Base-by-base conservation (phyloP, 768 basidiomycete genomes). In the Psilocybe tampanensis region DNA sequence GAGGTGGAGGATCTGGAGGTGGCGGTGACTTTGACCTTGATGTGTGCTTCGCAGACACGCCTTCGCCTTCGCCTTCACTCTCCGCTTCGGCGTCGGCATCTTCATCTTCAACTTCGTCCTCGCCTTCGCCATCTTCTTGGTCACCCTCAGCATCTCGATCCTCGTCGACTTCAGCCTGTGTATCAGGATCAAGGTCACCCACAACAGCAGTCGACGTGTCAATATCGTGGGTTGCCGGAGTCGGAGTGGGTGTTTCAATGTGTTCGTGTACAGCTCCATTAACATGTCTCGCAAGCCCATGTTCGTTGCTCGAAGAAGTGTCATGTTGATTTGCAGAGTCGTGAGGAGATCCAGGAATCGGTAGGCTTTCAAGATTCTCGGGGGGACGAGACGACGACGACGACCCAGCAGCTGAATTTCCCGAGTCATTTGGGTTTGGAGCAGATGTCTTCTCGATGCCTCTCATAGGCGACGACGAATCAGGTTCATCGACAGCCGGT, bases 41-140 rank as follows among this genome's bases (percentile, higher is more conserved):
- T 8, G 55, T 55, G 11, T 44, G 57, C 33, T 50, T 49, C 9
- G 32, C 5, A 33, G 44, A 39, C 4, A 23, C 36, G 26, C 32
- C 50, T 17, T 26, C 45, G 12, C 23, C 8, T 24, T 63, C 60
- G 54, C 61, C 8, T 65, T 58, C 13, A 55, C n/a, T n/a, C 26
- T 63, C 60, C 12, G 53, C 61, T 8, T 65, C 59, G 11, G 56
- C n/a, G n/a, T n/a, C n/a, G n/a, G n/a, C n/a, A n/a, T n/a, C n/a
- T n/a, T n/a, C n/a, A n/a, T n/a, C n/a, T n/a, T n/a, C n/a, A n/a
- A n/a, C n/a, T n/a, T n/a, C 62, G 22, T 58, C 64, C 8, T 66
- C 64, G 18, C 62, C 64, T 23, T 70, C 72, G 13, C 60, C 66
- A 21, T 54, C 60, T 36, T 72, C 65, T 32, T 72, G 71, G 18